Conservation (phyloP, 1,284 basidiomycete species). For the Cryptococcus jaspeensis region DNA sequence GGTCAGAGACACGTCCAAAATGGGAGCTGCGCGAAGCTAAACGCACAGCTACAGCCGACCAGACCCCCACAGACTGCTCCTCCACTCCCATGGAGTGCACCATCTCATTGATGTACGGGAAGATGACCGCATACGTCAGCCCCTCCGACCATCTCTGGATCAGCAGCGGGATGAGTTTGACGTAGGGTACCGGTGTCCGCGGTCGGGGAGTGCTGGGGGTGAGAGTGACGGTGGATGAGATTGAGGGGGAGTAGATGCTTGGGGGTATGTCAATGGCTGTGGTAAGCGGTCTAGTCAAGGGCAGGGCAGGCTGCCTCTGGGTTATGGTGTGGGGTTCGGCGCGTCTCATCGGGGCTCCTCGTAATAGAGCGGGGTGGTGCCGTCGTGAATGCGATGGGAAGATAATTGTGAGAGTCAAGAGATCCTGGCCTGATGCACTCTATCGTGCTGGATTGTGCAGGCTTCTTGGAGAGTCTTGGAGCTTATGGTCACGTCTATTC, state of each 20-base stretch:
- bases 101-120: conserved; percentile 47
- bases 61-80: conserved; percentile 39
- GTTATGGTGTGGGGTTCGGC: no score
- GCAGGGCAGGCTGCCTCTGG: conserved; percentile 5
- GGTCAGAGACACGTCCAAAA: not conserved
- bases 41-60: conserved; percentile 39
- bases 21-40: not conserved
- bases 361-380: no score
- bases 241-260: not conserved
- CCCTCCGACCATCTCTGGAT: conserved; percentile 35
- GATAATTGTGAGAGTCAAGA: no score
- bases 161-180: conserved; percentile 33
- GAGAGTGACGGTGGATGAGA: not conserved
- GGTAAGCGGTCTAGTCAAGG: not conserved
- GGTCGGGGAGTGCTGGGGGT: not conserved
- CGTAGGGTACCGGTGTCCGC: conserved; percentile 30
- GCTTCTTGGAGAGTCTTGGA: no score
- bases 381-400: no score
- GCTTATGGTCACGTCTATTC: no score
- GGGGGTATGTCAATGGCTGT: conserved; percentile 2
- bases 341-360: no score
- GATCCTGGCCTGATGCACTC: no score
- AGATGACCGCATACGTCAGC: conserved; percentile 38
- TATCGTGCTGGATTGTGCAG: no score
- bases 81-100: conserved; percentile 36